phyloP scores from a whole-genome alignment of 306 rosid species.

The Hylodesmum podocarpum region DNA sequence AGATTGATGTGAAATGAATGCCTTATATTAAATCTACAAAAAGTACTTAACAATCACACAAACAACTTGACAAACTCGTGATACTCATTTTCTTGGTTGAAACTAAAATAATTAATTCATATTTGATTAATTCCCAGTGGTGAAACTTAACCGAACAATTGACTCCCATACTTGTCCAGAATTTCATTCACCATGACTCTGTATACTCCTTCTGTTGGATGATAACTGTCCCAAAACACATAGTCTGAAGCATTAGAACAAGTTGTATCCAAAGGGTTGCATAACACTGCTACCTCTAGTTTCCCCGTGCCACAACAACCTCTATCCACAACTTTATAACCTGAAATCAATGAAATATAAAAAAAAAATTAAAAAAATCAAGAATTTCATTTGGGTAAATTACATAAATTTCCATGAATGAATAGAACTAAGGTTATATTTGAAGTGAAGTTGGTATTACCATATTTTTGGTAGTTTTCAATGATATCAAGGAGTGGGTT shows the following conservation, averaged over 20 bases:
- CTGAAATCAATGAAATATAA: slow-evolving; percentile 35
- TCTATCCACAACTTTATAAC: slow-evolving; percentile 45
- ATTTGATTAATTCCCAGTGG: neutral
- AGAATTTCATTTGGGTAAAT: neutral
- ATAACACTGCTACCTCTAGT: slow-evolving; percentile 62
- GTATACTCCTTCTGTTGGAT: slow-evolving; percentile 63
- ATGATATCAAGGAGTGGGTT: slow-evolving; percentile 60
- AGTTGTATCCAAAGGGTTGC: slow-evolving; percentile 45
- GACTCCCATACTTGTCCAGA: neutral
- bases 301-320: slow-evolving; percentile 80
- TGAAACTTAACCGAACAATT: neutral
- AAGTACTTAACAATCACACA: neutral
- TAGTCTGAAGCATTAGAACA: slow-evolving; percentile 44
- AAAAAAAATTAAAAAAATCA: neutral
- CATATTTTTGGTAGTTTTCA: slow-evolving; percentile 48
- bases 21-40: neutral
- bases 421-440: neutral
- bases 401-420: neutral
- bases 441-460: slow-evolving; percentile 22
- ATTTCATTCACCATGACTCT: slow-evolving; percentile 7
- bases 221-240: slow-evolving; percentile 82
- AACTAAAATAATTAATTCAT: neutral
- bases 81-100: neutral
- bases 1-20: neutral
- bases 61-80: neutral